A percentile compares a stretch with the other conserved stretches of the same genome.
phyloP scores from a whole-genome alignment of 164 flowering plant genomes.

The Dillenia turbinata region DNA sequence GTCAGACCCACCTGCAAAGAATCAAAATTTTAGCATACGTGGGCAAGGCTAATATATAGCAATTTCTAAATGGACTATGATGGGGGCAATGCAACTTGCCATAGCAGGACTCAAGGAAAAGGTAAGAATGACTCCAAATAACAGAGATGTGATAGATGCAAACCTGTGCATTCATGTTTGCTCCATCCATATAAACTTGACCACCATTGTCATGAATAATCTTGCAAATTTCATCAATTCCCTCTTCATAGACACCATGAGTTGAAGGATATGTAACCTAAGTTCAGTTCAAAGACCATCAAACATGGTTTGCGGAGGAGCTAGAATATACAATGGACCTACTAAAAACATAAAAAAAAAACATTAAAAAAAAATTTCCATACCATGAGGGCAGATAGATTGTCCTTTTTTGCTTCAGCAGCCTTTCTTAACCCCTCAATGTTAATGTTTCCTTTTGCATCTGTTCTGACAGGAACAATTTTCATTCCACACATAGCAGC shows the following conservation, averaged over 20 bases:
- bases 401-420: constrained; percentile 82
- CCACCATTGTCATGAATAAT: constrained; percentile 99
- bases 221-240: constrained; percentile 95
- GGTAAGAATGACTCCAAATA: not conserved
- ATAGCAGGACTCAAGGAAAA: not conserved
- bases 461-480: constrained; percentile 92
- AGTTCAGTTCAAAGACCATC: constrained; percentile 6
- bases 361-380: not conserved
- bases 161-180: constrained; percentile 99
- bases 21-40: not conserved
- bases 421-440: constrained; percentile 87
- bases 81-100: not conserved
- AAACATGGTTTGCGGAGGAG: not conserved
- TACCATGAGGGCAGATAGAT: constrained; percentile 95
- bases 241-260: constrained; percentile 99
- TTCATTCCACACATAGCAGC: constrained; percentile 99
- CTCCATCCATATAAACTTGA: constrained; percentile 99
- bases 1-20: constrained; percentile 83
- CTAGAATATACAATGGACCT: not conserved
- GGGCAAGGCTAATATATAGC: no score
- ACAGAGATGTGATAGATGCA: constrained; percentile 5
- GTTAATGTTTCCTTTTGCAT: constrained; percentile 97
- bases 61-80: not conserved
- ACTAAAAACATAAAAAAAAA: not conserved
- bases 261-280: constrained; percentile 99